phyloP scores from a whole-genome alignment of 768 basidiomycete species.

The Psilocybe azurescens region DNA sequence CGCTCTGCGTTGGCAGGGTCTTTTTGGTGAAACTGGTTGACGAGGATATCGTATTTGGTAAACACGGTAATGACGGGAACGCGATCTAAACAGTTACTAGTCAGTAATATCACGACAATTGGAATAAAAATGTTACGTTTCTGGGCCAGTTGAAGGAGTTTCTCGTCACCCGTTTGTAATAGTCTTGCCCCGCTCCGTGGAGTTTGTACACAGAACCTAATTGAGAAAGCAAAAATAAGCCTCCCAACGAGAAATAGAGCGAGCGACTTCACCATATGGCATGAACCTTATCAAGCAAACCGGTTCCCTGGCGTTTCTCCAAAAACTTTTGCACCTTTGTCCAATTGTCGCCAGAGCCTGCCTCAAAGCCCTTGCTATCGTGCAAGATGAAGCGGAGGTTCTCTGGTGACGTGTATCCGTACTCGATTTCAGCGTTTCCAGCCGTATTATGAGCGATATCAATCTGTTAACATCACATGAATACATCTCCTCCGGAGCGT shows the following conservation, averaged over 20 bases:
- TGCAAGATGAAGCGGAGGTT: constrained; percentile 35
- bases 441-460: constrained; percentile 26
- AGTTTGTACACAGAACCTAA: constrained; percentile 31
- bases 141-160: constrained; percentile 23
- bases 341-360: constrained; percentile 29
- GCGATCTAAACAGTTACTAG: no score
- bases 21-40: no score
- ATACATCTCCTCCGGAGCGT: no score
- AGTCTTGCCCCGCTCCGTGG: constrained; percentile 24
- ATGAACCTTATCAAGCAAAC: constrained; percentile 25
- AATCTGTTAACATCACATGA: not conserved
- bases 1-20: no score
- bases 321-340: constrained; percentile 30
- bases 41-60: no score
- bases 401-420: constrained; percentile 22
- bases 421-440: constrained; percentile 29
- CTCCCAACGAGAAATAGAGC: not conserved
- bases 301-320: constrained; percentile 6
- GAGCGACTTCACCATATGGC: constrained; percentile 29
- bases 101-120: no score
- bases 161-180: constrained; percentile 29
- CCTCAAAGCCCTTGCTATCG: constrained; percentile 35
- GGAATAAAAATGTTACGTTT: constrained; percentile 7
- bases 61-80: no score
- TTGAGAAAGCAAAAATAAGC: not conserved